phyloP scores from a whole-genome alignment of 1,284 basidiomycete species.

The Trametes versicolor region DNA sequence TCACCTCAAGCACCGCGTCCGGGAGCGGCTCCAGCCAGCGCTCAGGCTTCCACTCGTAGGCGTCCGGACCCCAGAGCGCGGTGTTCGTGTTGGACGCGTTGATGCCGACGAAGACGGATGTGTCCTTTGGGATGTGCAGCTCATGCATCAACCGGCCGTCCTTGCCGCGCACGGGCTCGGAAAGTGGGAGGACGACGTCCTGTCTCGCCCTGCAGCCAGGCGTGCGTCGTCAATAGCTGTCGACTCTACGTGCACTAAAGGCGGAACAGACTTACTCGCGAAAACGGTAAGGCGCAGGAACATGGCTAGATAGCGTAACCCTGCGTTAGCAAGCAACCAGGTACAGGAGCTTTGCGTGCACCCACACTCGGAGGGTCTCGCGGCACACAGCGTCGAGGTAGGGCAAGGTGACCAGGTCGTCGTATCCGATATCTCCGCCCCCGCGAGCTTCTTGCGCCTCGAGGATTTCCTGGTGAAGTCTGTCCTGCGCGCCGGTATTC shows the following conservation, averaged over 20 bases:
- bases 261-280: slow-evolving; percentile 23
- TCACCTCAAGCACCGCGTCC: slow-evolving; percentile 21
- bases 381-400: slow-evolving; percentile 47
- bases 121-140: slow-evolving; percentile 30
- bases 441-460: slow-evolving; percentile 29
- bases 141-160: slow-evolving; percentile 31
- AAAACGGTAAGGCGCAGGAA: slow-evolving; percentile 22
- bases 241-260: no score
- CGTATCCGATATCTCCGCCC: slow-evolving; percentile 38
- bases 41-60: slow-evolving; percentile 37
- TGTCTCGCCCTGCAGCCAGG: slow-evolving; percentile 14
- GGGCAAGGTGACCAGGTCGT: slow-evolving; percentile 42
- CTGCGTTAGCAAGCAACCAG: no score
- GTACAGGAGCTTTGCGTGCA: not conserved
- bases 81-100: slow-evolving; percentile 28
- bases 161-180: slow-evolving; percentile 24
- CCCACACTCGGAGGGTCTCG: slow-evolving; percentile 43
- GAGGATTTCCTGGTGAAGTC: slow-evolving; percentile 40
- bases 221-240: not conserved
- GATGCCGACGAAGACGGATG: slow-evolving; percentile 30
- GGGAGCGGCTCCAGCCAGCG: slow-evolving; percentile 32
- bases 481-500: slow-evolving; percentile 26
- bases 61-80: slow-evolving; percentile 35
- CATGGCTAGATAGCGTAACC: slow-evolving; percentile 11
- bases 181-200: slow-evolving; percentile 31